Conservation (phyloP, 2,329 filamentous ascomycete genomes). For the Periconia macrospinosa region DNA sequence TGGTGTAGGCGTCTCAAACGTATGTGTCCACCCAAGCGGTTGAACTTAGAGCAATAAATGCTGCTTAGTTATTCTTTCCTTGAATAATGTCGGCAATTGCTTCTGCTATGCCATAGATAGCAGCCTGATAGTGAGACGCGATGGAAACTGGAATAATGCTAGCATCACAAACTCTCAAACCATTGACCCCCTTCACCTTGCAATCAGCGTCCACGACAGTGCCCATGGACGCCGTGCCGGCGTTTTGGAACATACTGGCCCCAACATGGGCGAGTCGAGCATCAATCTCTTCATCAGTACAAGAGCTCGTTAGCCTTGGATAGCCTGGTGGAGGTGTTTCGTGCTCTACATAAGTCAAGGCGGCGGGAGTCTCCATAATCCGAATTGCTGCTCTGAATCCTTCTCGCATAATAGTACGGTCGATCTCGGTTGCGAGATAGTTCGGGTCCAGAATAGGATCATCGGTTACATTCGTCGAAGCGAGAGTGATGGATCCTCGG, state of each 20-base stretch:
- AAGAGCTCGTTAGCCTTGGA: constrained; percentile 10
- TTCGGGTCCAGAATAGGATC: constrained; percentile 56
- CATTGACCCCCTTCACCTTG: constrained; percentile 16
- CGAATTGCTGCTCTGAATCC: constrained; percentile 45
- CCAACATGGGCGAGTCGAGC: constrained; percentile 9
- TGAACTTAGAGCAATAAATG: too few species aligned
- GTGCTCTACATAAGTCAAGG: constrained; percentile 4
- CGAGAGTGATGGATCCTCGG: constrained; percentile 53
- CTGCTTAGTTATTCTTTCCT: background rate
- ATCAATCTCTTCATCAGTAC: constrained; percentile 30
- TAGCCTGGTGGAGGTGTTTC: constrained; percentile 17
- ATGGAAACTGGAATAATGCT: constrained; percentile 13
- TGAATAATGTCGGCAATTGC: constrained; percentile 9
- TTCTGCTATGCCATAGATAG: constrained; percentile 18
- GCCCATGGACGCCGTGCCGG: constrained; percentile 21
- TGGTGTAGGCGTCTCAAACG: background rate
- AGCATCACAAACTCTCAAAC: constrained; percentile 42
- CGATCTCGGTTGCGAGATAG: constrained; percentile 55
- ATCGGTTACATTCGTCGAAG: constrained; percentile 52
- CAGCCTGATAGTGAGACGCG: constrained; percentile 8
- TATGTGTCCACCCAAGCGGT: too few species aligned
- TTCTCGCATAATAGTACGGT: constrained; percentile 49
- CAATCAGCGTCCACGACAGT: constrained; percentile 17
- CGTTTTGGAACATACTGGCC: constrained; percentile 6
- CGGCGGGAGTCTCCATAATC: constrained; percentile 30